phyloP scores from a whole-genome alignment of 1,139 yeast genomes.

The Saccharomycopsis crataegensis region DNA sequence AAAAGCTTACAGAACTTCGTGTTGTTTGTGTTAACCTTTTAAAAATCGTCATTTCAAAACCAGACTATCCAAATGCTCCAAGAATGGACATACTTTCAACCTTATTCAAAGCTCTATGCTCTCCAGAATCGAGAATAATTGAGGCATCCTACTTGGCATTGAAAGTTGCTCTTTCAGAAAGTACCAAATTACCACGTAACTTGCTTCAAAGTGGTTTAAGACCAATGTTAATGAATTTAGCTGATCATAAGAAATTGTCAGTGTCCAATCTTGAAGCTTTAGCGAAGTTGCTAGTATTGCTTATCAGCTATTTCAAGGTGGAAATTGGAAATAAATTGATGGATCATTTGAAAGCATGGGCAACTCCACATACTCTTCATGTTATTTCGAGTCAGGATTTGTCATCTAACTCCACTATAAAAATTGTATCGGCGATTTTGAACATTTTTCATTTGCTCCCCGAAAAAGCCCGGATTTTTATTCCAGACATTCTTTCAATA shows the following conservation, averaged over 20 bases:
- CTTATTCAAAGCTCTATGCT: slow-evolving; percentile 86
- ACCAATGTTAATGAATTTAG: slow-evolving; percentile 90
- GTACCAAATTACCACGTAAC: slow-evolving; percentile 87
- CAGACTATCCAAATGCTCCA: slow-evolving; percentile 40
- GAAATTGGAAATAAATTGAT: slow-evolving; percentile 91
- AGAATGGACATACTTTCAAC: slow-evolving; percentile 85
- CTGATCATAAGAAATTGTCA: slow-evolving; percentile 86
- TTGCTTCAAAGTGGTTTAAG: slow-evolving; percentile 86
- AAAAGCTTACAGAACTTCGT: slow-evolving; percentile 76
- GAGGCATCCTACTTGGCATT: slow-evolving; percentile 91
- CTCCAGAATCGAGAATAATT: slow-evolving; percentile 78
- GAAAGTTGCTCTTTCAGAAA: slow-evolving; percentile 75
- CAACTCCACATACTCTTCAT: slow-evolving; percentile 72
- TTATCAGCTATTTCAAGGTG: slow-evolving; percentile 89
- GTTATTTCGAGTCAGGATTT: slow-evolving; percentile 66
- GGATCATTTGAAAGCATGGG: slow-evolving; percentile 96
- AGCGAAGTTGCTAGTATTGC: slow-evolving; percentile 74
- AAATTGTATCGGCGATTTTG: slow-evolving; percentile 82
- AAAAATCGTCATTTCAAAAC: slow-evolving; percentile 76
- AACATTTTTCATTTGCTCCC: slow-evolving; percentile 91
- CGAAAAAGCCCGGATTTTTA: slow-evolving; percentile 82
- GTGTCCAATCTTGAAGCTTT: slow-evolving; percentile 88
- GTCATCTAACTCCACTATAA: slow-evolving; percentile 72
- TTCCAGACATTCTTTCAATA: slow-evolving; percentile 78
- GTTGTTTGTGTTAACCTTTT: slow-evolving; percentile 83